phyloP scores from a whole-genome alignment of 495 filamentous ascomycete genomes.

The Chaetomidium leptoderma region DNA sequence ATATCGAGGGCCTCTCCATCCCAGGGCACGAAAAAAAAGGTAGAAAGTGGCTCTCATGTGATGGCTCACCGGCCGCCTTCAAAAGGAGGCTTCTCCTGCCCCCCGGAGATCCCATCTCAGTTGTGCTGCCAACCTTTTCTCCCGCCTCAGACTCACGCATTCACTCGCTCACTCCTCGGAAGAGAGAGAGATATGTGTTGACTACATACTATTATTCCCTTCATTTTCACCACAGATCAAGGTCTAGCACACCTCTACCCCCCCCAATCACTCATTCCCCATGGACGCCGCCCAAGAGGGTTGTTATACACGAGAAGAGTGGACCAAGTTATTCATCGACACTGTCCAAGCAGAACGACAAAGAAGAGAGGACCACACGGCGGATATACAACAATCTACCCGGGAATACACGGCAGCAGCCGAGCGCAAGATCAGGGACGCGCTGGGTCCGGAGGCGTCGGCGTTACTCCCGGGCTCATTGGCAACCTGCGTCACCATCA shows the following conservation, averaged over 20 bases:
- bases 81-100: neutral
- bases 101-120: neutral
- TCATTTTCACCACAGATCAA: neutral
- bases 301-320: neutral
- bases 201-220: no score
- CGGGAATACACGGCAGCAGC: slow-evolving; percentile 10
- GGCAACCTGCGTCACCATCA: no score
- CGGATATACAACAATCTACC: slow-evolving; percentile 1
- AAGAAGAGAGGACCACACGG: slow-evolving; percentile 13
- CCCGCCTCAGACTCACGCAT: no score
- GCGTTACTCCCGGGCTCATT: neutral
- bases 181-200: neutral
- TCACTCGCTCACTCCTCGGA: no score
- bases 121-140: neutral
- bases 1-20: neutral
- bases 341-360: neutral
- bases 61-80: neutral
- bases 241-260: neutral
- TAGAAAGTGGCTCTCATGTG: no score
- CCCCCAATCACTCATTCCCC: neutral
- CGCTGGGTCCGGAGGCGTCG: neutral
- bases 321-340: slow-evolving; percentile 12
- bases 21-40: neutral
- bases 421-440: slow-evolving; percentile 12
- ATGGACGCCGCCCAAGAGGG: neutral